Conservation (phyloP, 73 alveolate species). For the Breviolum minutum region DNA sequence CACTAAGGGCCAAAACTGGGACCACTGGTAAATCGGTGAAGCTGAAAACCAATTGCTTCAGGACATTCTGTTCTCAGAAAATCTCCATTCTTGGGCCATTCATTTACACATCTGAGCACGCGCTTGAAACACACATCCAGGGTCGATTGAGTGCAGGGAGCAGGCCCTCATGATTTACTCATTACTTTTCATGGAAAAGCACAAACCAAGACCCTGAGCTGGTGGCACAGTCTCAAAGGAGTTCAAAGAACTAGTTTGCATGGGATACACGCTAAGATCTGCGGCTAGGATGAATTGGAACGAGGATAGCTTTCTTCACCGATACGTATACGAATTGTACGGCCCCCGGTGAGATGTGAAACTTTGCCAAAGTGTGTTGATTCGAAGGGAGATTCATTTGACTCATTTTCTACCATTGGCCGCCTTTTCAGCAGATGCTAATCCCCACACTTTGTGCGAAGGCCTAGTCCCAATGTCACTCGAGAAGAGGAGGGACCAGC, state of each 20-base stretch:
- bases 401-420: background rate
- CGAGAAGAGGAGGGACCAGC: background rate
- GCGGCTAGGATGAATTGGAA: slow-evolving; percentile 17
- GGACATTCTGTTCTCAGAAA: background rate
- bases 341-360: background rate
- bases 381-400: background rate
- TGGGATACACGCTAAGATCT: too few relatives aligned
- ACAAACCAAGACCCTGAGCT: too few relatives aligned
- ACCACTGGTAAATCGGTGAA: slow-evolving; percentile 26
- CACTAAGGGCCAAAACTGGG: slow-evolving; percentile 4
- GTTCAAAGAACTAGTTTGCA: too few relatives aligned
- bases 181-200: background rate
- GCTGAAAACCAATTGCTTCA: slow-evolving; percentile 49
- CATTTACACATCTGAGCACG: too few relatives aligned
- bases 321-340: background rate
- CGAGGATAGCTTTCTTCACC: background rate
- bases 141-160: background rate
- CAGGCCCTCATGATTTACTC: background rate
- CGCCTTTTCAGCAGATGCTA: too few relatives aligned
- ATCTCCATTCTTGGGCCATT: too few relatives aligned
- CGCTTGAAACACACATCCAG: too few relatives aligned
- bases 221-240: too few relatives aligned
- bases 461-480: background rate
- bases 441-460: background rate
- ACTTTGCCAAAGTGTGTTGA: background rate